These are phyloP conservation scores for Tanozyma kutaoensis DNA, from an alignment of 805 yeast species.

Conservation along the genomic window DNA sequence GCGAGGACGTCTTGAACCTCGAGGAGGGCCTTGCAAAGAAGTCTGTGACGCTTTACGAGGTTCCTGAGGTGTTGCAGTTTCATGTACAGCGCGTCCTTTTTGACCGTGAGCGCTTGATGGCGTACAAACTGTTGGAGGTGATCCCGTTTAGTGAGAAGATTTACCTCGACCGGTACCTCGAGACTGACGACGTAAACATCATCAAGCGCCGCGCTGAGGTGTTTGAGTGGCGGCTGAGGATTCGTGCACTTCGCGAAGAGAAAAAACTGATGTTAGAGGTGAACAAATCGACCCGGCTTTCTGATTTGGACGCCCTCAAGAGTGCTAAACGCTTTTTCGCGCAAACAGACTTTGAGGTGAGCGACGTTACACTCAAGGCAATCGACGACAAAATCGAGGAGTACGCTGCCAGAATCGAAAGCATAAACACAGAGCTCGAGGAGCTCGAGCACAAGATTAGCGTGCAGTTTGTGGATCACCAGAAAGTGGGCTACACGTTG, in stretches of 20 bases:
- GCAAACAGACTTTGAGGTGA: conserved; percentile 21
- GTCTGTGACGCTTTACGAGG: conserved; percentile 51
- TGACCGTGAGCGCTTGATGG: conserved; percentile 58
- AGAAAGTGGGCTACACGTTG: conserved; percentile 59
- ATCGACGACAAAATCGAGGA: conserved; percentile 32
- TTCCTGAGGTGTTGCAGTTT: conserved; percentile 78
- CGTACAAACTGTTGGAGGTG: conserved; percentile 74
- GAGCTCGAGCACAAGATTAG: conserved; percentile 36
- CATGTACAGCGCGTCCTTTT: conserved; percentile 92
- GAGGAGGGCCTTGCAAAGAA: conserved; percentile 67
- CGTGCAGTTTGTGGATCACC: conserved; percentile 49
- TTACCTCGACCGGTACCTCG: conserved; percentile 81
- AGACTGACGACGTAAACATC: conserved; percentile 46
- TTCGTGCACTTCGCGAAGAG: conserved; percentile 28
- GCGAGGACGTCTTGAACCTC: conserved; percentile 54
- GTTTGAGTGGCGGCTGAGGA: conserved; percentile 47
- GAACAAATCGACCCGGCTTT: conserved; percentile 22
- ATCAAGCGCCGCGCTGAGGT: conserved; percentile 42
- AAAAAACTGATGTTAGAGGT: conserved; percentile 27
- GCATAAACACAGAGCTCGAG: conserved; percentile 26
- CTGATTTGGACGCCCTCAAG: conserved; percentile 28
- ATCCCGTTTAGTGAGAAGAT: conserved; percentile 67
- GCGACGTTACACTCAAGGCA: conserved; percentile 32
- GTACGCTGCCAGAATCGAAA: conserved; percentile 32
- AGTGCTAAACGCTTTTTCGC: conserved; percentile 38